Base-by-base conservation (phyloP, 1,284 basidiomycete species). In the Puccinia polysora region DNA sequence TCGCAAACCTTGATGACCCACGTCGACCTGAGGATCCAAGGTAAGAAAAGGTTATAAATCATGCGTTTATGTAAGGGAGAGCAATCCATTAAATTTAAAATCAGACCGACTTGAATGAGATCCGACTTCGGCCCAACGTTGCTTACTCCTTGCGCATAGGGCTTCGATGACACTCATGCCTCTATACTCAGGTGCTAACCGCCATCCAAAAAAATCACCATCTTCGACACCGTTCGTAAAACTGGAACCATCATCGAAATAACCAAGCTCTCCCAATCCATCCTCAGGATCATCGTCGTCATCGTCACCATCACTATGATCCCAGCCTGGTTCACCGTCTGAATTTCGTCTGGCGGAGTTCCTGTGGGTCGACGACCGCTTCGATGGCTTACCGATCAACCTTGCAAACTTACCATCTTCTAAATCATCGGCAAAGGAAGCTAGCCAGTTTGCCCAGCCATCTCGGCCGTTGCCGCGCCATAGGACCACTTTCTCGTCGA, bases 401-500 rank as follows among this genome's bases (percentile, higher is more conserved):
- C 69, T 8, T 1, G 76, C 76, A 73, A 77, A 76, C 47, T 94
- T 91, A 2, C 91, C 91, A 59, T 82, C 86, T 82, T 97, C 95
- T 30, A 98, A 81, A 74, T 97, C 93, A 55, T 98, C 95, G 2
- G 87, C 92, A 78, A 97, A 95, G 59, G 83, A 84, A n/a, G 91
- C 87, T 45, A 98, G 81, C 89, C 93, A 98, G 77, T 88, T 88
- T 40, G 90, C 95, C 95, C 96, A 98, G 4, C 95, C 95, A 12
- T 86, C 87, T 43, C 86, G 84, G 18, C 94, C 93, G 75, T 97
- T 93, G 7, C 79, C 80, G 32, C 78, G 75, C 77, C 79, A 81
- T 63, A 97, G 83, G 38, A 97, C 95, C 49, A 97, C 90, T 80
- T 98, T 98, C 28, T 92, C 90, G 80, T 98, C 95, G 81, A 98